phyloP scores from a whole-genome alignment of 2,329 filamentous ascomycete species.

The Diaporthe vexans region DNA sequence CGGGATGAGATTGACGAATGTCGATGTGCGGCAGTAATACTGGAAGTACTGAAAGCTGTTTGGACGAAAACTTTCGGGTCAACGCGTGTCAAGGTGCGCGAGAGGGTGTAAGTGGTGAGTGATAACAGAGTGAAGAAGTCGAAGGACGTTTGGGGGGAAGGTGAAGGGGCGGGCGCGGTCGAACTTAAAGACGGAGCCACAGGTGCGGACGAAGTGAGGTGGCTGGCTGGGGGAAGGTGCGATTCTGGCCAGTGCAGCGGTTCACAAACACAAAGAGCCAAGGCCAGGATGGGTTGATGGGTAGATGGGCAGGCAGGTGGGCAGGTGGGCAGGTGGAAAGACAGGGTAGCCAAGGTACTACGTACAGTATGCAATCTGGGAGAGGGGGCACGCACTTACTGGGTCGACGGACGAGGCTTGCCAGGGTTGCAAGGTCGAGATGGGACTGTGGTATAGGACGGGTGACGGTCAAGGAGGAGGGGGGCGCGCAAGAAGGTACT shows the following conservation, averaged over 20 bases:
- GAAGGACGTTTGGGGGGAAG: neutral
- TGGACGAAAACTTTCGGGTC: constrained; percentile 34
- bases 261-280: constrained; percentile 35
- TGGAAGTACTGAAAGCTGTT: constrained; percentile 31
- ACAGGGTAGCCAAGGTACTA: constrained; percentile 5
- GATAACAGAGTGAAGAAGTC: constrained; percentile 27
- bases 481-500: constrained; percentile 3
- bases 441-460: neutral
- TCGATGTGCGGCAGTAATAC: constrained; percentile 38
- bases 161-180: constrained; percentile 29
- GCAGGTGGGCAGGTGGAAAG: constrained; percentile 6
- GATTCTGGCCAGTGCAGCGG: constrained; percentile 34
- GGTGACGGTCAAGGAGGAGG: neutral
- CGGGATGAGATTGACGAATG: constrained; percentile 35
- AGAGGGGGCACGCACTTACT: constrained; percentile 31
- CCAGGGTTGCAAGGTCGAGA: constrained; percentile 28
- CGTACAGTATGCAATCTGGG: constrained; percentile 15
- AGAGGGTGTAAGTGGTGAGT: constrained; percentile 15
- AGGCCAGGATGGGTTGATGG: constrained; percentile 6
- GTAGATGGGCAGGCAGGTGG: neutral
- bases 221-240: constrained; percentile 32
- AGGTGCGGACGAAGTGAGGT: constrained; percentile 31
- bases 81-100: constrained; percentile 32
- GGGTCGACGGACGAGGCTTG: constrained; percentile 22
- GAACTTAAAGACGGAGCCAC: constrained; percentile 38